Conservation (phyloP, 345 rosid species). For the Pistacia atlantica region DNA sequence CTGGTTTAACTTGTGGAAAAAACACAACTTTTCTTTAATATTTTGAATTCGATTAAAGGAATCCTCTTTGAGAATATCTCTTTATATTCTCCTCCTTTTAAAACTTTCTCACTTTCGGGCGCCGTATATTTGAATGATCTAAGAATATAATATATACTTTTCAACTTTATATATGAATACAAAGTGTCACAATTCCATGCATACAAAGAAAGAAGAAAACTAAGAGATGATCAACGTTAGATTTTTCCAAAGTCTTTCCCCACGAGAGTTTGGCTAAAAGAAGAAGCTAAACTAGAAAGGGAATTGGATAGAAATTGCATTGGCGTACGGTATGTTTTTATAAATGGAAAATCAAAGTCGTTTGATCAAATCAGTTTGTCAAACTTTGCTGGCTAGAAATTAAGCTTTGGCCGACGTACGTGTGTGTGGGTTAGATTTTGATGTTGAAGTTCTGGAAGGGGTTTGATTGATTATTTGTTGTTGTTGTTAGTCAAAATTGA, state of each 20-base stretch:
- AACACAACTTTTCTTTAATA: no score
- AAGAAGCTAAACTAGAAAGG: not conserved
- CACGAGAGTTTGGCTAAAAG: not conserved
- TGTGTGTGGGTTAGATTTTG: not conserved
- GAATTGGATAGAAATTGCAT: not conserved
- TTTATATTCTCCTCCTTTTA: no score
- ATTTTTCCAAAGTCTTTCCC: not conserved
- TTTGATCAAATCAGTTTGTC: conserved; percentile 13
- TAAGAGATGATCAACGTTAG: not conserved
- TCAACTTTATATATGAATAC: no score
- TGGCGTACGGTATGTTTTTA: conserved; percentile 3
- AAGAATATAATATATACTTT: no score
- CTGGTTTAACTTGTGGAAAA: no score
- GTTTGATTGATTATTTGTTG: not conserved
- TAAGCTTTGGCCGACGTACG: conserved; percentile 13
- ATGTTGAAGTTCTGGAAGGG: not conserved
- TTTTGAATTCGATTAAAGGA: not conserved
- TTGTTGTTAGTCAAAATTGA: conserved; percentile 11
- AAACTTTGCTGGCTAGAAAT: conserved; percentile 11
- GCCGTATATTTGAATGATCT: no score
- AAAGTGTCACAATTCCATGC: no score
- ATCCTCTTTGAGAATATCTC: no score
- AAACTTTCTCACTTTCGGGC: no score
- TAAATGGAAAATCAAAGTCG: no score
- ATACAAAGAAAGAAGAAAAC: no score